These are phyloP conservation scores for Myrica gale DNA, from an alignment of 306 rosid species.

Conservation along the genomic window DNA sequence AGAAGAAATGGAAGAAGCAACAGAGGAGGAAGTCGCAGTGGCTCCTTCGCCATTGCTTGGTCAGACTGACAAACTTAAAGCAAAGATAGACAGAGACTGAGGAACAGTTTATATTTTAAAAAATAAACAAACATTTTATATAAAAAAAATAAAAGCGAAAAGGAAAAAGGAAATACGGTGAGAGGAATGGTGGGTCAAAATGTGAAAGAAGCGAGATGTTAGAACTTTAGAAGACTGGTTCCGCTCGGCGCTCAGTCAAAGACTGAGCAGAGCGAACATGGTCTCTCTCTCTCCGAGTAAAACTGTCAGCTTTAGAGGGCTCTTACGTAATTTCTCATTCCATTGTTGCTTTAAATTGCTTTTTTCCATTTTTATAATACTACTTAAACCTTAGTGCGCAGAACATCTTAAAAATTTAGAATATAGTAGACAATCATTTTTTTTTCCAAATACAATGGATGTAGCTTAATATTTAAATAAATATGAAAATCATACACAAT, in stretches of 20 bases:
- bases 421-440: too few relatives aligned
- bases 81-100: conserved; percentile 11
- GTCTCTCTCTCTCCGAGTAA: conserved; percentile 7
- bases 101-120: conserved; percentile 5
- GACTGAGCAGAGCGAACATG: background rate
- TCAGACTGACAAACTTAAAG: conserved; percentile 42
- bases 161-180: background rate
- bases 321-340: background rate
- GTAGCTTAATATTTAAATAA: too few relatives aligned
- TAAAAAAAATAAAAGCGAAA: background rate
- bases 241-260: background rate
- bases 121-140: background rate
- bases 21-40: conserved; percentile 67
- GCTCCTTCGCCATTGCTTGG: conserved; percentile 61
- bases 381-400: too few relatives aligned
- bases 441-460: too few relatives aligned
- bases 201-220: conserved; percentile 18
- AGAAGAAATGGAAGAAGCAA: conserved; percentile 40
- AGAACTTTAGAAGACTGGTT: background rate
- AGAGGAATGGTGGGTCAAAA: conserved; percentile 31
- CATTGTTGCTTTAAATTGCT: background rate
- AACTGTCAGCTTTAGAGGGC: background rate
- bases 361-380: background rate
- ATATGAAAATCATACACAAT: too few relatives aligned
- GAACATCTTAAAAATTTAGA: too few relatives aligned